A percentile compares a stretch with the other conserved stretches of the same genome.
Evolutionary conservation across 306 rosid species (phyloP).

Genomic region (Quercus berberidifolia): DNA sequence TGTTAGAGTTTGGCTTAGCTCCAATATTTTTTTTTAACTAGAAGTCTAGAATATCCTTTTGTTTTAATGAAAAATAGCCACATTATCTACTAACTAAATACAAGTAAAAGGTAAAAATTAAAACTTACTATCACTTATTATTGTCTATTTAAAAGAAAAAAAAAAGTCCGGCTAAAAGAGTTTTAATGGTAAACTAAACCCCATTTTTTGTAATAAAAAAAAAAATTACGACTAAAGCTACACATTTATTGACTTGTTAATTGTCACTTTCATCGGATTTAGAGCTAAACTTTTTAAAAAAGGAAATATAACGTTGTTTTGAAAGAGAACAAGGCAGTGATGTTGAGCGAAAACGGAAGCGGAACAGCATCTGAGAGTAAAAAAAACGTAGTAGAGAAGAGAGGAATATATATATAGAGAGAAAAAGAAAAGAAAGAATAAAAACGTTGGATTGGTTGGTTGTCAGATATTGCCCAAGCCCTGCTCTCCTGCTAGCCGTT

Average conservation of each 20-base stretch:
- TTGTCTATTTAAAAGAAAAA: no score
- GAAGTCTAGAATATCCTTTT: fast-evolving
- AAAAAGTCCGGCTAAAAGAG: fast-evolving
- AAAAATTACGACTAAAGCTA: no score
- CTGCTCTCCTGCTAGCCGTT: slow-evolving; percentile 43
- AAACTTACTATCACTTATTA: fast-evolving
- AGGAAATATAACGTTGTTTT: no score
- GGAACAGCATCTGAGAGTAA: slow-evolving; percentile 14
- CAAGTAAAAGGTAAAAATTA: fast-evolving
- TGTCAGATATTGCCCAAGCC: slow-evolving; percentile 27
- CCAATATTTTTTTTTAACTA: no score
- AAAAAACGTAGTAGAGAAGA: not conserved
- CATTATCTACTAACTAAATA: no score
- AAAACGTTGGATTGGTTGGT: slow-evolving; percentile 39
- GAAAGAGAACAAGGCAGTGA: no score
- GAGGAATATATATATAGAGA: not conserved
- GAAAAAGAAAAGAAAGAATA: slow-evolving; percentile 48
- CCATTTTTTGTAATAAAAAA: no score
- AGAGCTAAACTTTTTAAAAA: no score
- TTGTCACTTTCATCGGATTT: no score
- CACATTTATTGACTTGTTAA: no score
- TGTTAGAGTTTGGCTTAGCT: no score
- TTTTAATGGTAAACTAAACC: no score
- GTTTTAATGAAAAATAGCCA: fast-evolving
- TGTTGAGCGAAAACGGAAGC: slow-evolving; percentile 2